Base-by-base conservation (phyloP, 2,329 filamentous ascomycete species). In the Metarhizium album region DNA sequence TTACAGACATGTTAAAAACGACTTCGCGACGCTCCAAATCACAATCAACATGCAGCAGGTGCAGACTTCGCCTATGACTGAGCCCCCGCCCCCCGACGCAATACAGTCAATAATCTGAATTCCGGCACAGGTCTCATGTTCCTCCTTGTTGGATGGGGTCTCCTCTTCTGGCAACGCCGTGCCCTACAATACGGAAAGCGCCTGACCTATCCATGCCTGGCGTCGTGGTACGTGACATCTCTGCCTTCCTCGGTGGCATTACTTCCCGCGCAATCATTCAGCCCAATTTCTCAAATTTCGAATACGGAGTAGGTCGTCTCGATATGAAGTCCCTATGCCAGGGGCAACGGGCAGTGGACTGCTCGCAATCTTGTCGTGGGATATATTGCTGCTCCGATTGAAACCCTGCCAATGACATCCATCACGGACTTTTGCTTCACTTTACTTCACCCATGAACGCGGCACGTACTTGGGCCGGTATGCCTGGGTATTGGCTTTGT, bases 101-200 rank as follows among this genome's bases (percentile, higher is more conserved):
- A 24, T n/a, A 6, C 16, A 56, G 55, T 69, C 11, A 54, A 54
- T 1, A 66, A 68, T 0, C 56, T 71, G 9, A 70, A 70, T n/a
- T 62, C 66, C 9, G 67, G 69, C 1, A 70, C 69, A 0, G 68
- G 69, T 0, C 67, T 65, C 51, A 69, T 70, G 67, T 72, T 70
- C 31, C 58, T 75, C 2, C 61, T 75, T n/a, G 56, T 71, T 1
- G 73, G 73, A 2, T 74, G 68, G 67, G 65, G 69, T 0, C 60
- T 70, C 23, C 55, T 75, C 6, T 68, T 75, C 51, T 75, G 72
- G 72, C 72, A 75, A 54, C 71, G 73, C 0, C 65, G 74, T 16
- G 70, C 72, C 0, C 58, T 73, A 13, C 66, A 70, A 43, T 74
- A 73, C 49, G 72, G 72, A 48, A 72, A 72, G 55, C 61, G 70